A percentile compares a stretch with the other conserved stretches of the same genome.
Conservation (phyloP, 148 eudicot species). For the Polygonum aviculare region DNA sequence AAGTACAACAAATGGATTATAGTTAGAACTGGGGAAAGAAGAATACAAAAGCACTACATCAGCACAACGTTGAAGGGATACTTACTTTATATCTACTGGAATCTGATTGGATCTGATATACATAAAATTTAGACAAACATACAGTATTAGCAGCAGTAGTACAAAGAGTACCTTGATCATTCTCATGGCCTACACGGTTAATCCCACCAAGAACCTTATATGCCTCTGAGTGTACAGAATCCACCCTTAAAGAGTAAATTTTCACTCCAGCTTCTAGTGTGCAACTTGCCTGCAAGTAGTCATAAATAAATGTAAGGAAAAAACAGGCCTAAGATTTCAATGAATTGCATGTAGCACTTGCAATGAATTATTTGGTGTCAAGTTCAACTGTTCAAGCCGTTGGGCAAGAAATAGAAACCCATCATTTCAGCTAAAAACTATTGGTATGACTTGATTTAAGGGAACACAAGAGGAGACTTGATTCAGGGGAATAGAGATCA, state of each 20-base stretch:
- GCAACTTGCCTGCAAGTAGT: constrained; percentile 59
- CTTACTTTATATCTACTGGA: background rate
- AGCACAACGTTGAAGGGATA: background rate
- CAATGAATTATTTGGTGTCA: background rate
- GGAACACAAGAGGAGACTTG: background rate
- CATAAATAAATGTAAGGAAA: background rate
- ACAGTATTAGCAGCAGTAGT: background rate
- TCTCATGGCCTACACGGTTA: constrained; percentile 79
- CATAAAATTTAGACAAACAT: background rate
- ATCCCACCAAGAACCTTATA: constrained; percentile 97
- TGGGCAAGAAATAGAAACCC: background rate
- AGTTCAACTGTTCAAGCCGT: background rate
- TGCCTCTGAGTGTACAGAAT: constrained; percentile 94
- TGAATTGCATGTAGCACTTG: background rate
- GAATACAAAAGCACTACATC: background rate
- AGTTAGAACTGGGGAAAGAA: background rate
- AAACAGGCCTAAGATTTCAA: background rate
- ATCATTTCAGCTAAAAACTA: background rate
- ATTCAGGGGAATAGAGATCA: background rate
- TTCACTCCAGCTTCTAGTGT: constrained; percentile 97
- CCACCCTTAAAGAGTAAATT: constrained; percentile 90
- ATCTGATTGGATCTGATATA: background rate
- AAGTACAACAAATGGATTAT: background rate
- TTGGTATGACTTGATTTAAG: background rate
- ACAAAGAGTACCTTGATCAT: constrained; percentile 42